Percentiles rank a stretch among this genome's conserved stretches.
Conservation (phyloP, 352 stramenopile genomes). For the Globisporangium nagaii region DNA sequence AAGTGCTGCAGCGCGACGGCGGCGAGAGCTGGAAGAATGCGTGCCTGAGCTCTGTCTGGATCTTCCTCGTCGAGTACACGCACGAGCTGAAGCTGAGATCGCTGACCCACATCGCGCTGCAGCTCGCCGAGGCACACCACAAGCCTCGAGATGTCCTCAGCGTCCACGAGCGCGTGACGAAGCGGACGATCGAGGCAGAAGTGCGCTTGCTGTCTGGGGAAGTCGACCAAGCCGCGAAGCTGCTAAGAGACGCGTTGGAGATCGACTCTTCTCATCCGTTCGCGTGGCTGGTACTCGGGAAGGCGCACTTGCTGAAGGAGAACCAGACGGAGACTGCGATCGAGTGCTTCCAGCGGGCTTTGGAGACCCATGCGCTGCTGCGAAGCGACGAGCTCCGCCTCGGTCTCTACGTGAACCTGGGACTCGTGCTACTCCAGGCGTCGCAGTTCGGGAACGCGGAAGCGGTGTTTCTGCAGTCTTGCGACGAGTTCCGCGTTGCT, state of each 20-base stretch:
- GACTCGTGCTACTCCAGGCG: conserved; percentile 54
- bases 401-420: conserved; percentile 46
- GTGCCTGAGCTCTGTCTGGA: conserved; percentile 50
- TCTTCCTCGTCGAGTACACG: conserved; percentile 41
- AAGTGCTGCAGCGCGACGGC: conserved; percentile 20
- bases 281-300: conserved; percentile 51
- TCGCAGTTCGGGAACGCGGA: conserved; percentile 56
- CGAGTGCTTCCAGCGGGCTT: conserved; percentile 42
- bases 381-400: conserved; percentile 28
- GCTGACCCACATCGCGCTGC: conserved; percentile 26
- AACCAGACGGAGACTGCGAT: conserved; percentile 33
- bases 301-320: conserved; percentile 37
- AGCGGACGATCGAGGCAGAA: conserved; percentile 42
- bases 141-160: conserved; percentile 34
- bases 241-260: conserved; percentile 53
- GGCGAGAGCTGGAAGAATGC: conserved; percentile 11
- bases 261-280: conserved; percentile 50
- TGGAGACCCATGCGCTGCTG: conserved; percentile 29
- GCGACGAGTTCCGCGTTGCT: conserved; percentile 56
- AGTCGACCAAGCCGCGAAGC: conserved; percentile 17
- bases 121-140: conserved; percentile 28
- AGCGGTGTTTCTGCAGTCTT: conserved; percentile 44
- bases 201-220: conserved; percentile 24
- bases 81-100: conserved; percentile 37
- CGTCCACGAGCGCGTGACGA: conserved; percentile 39